These are phyloP conservation scores for Sporothrix brasiliensis DNA, from an alignment of 2,329 filamentous ascomycete genomes.

Conservation along the genomic window DNA sequence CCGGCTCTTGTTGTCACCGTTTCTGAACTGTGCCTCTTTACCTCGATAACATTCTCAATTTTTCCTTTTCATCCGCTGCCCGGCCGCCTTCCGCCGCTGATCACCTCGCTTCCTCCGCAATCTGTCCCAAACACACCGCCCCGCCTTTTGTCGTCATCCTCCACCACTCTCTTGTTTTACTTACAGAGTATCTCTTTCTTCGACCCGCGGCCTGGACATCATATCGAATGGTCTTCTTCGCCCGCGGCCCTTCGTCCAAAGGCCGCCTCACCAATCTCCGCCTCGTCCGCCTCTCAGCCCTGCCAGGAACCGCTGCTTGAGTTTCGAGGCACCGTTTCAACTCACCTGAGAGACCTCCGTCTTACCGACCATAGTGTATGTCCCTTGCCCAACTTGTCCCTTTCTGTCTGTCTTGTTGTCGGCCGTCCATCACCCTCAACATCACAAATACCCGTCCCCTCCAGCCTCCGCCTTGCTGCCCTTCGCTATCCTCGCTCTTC, in stretches of 20 bases:
- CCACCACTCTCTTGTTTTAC: background rate
- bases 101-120: slow-evolving; percentile 18
- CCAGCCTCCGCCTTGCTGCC: background rate
- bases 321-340: too few species aligned
- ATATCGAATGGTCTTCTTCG: slow-evolving; percentile 14
- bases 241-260: slow-evolving; percentile 1
- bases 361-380: background rate
- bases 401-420: background rate
- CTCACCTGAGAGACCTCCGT: background rate
- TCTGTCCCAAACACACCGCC: slow-evolving; percentile 13
- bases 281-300: slow-evolving; percentile 5
- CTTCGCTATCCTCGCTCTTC: background rate
- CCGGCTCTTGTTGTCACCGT: slow-evolving; percentile 13
- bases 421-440: background rate
- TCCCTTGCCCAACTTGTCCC: background rate
- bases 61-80: slow-evolving; percentile 28
- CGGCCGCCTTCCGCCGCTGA: slow-evolving; percentile 4
- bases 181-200: slow-evolving; percentile 13
- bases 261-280: background rate
- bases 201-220: background rate
- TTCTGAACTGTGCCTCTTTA: background rate
- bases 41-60: background rate
- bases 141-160: slow-evolving; percentile 19
- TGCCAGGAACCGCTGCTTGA: background rate
- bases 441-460: background rate